These are phyloP conservation scores for Phyllosticta ampelicida DNA, from an alignment of 2,329 filamentous ascomycete genomes.

Conservation along the genomic window DNA sequence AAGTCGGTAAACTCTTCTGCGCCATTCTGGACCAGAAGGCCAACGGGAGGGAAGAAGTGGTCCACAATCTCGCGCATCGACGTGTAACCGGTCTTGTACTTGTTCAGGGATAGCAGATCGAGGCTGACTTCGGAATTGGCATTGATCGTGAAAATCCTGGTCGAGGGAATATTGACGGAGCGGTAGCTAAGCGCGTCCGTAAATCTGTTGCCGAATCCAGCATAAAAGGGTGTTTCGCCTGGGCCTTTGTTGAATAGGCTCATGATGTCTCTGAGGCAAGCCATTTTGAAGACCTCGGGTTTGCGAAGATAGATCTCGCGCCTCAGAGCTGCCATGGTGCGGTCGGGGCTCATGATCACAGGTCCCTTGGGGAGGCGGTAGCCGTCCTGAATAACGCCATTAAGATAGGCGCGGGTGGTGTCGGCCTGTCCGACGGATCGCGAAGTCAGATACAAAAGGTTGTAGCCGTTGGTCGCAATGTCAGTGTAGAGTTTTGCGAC, in stretches of 20 bases:
- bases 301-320: conserved; percentile 92
- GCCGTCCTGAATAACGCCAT: conserved; percentile 78
- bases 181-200: conserved; percentile 95
- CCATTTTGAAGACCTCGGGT: conserved; percentile 99
- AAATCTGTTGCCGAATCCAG: conserved; percentile 90
- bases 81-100: conserved; percentile 92
- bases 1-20: conserved; percentile 97
- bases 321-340: conserved; percentile 84
- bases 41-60: conserved; percentile 93
- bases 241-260: conserved; percentile 58
- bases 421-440: conserved; percentile 90
- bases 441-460: conserved; percentile 95
- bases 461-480: conserved; percentile 91
- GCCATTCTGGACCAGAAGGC: conserved; percentile 73
- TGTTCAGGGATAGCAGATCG: conserved; percentile 81
- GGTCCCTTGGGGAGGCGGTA: conserved; percentile 81
- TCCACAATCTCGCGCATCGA: conserved; percentile 96
- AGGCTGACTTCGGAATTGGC: conserved; percentile 91
- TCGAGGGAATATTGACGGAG: conserved; percentile 88
- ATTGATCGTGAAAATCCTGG: conserved; percentile 96
- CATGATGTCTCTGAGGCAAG: conserved; percentile 86
- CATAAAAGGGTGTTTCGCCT: conserved; percentile 78
- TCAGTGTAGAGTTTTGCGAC: conserved; percentile 97
- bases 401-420: conserved; percentile 77
- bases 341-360: conserved; percentile 88